Evolutionary conservation across 2,329 filamentous ascomycete genomes (phyloP).

Genomic region (Alternaria conjuncta): DNA sequence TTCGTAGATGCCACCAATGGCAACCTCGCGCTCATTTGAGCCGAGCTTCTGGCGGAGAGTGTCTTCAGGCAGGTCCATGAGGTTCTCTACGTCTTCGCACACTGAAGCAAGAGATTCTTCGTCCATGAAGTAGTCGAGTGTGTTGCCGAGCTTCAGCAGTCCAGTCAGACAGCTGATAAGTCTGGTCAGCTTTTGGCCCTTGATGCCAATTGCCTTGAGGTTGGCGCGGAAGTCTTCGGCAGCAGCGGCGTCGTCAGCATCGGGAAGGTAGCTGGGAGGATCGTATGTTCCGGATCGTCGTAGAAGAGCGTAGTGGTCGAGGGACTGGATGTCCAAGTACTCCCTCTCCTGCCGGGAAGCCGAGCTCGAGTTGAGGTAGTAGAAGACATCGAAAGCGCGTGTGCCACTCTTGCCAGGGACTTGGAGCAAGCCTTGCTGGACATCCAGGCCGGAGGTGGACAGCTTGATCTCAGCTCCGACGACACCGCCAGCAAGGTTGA

Average conservation of each 20-base stretch:
- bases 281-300: slow-evolving; percentile 84
- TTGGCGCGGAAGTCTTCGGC: slow-evolving; percentile 91
- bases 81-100: slow-evolving; percentile 86
- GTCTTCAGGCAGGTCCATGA: slow-evolving; percentile 87
- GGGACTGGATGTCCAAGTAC: slow-evolving; percentile 79
- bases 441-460: slow-evolving; percentile 88
- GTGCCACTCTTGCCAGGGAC: slow-evolving; percentile 81
- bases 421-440: slow-evolving; percentile 76
- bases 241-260: slow-evolving; percentile 88
- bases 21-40: slow-evolving; percentile 80
- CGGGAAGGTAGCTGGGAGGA: slow-evolving; percentile 86
- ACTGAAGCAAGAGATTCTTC: slow-evolving; percentile 83
- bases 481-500: slow-evolving; percentile 81
- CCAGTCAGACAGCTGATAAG: slow-evolving; percentile 86
- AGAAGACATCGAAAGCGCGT: slow-evolving; percentile 96
- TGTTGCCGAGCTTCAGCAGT: slow-evolving; percentile 89
- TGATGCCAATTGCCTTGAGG: slow-evolving; percentile 91
- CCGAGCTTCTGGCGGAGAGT: slow-evolving; percentile 78
- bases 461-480: slow-evolving; percentile 77
- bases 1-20: slow-evolving; percentile 90
- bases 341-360: slow-evolving; percentile 89
- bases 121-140: slow-evolving; percentile 82
- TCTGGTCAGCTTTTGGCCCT: slow-evolving; percentile 79
- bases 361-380: slow-evolving; percentile 91
- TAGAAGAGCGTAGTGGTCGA: slow-evolving; percentile 78